These are phyloP conservation scores for Jaenimonas drosophilae DNA, from an alignment of 208 protist species.

Conservation along the genomic window DNA sequence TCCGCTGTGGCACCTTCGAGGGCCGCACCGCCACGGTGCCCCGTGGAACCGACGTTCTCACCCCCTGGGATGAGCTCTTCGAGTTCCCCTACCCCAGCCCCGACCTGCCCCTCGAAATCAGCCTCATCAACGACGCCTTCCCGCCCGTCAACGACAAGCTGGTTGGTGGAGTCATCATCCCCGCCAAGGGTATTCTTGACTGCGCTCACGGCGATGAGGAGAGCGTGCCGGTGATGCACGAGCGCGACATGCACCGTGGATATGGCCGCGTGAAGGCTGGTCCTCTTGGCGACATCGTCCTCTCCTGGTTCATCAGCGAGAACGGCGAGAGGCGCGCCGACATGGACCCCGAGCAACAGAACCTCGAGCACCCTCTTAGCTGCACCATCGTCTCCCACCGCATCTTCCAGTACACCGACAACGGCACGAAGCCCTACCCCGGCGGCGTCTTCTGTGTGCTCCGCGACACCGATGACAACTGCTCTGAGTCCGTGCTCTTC, in stretches of 20 bases:
- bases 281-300: slow-evolving; percentile 57
- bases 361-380: slow-evolving; percentile 50
- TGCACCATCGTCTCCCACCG: slow-evolving; percentile 75
- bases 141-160: slow-evolving; percentile 46
- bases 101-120: slow-evolving; percentile 68
- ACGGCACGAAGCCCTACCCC: slow-evolving; percentile 48
- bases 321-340: slow-evolving; percentile 26
- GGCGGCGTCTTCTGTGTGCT: slow-evolving; percentile 78
- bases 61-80: slow-evolving; percentile 85
- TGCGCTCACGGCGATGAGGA: slow-evolving; percentile 63
- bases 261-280: slow-evolving; percentile 58
- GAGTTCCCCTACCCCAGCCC: slow-evolving; percentile 81
- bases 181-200: slow-evolving; percentile 52
- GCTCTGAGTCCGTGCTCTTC: slow-evolving; percentile 77
- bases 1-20: slow-evolving; percentile 84
- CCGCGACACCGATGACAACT: slow-evolving; percentile 85
- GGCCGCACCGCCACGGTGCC: slow-evolving; percentile 76
- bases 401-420: slow-evolving; percentile 87
- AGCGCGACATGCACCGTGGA: slow-evolving; percentile 42
- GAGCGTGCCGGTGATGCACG: slow-evolving; percentile 52
- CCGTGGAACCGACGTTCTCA: slow-evolving; percentile 46
- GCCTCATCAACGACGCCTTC: slow-evolving; percentile 69
- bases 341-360: slow-evolving; percentile 36
- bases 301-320: slow-evolving; percentile 76
- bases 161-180: slow-evolving; percentile 64